Evolutionary conservation across 2,329 filamentous ascomycete species (phyloP), one percentile per base, ranked within the genome.

Genomic region (Talaromyces piceae): DNA sequence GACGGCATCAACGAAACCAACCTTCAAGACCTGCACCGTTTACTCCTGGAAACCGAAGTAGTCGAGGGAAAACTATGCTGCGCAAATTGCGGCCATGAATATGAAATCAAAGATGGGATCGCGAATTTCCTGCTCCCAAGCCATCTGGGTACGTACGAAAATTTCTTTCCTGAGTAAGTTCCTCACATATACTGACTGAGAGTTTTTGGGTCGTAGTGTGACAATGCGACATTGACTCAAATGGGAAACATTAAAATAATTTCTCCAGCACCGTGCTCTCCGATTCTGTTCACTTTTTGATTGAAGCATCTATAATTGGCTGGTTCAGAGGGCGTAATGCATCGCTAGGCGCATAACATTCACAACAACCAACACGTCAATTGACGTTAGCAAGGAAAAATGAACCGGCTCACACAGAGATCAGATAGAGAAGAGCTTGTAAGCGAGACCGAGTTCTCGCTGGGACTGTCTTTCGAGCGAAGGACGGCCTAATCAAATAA

Each of bases 81-180:
- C 68, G 90, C 82, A 45, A 87, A 87, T 69, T 98, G 93, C 66
- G 88, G 87, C 45, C 91, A 97, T 67, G 88, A 95, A 74, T 98
- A 97, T 70, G 83, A 83, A 53, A 85, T 98, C 56, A 91, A 93
- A 67, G 91, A 98, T 72, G 93, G 93, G 4, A 95, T 97, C 68
- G 89, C 90, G 54, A 97, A 97, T 70, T 98, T 98, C 64, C 73
- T 98, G 65, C 73, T 98, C 59, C 93, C 93, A 11, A 93, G 87
- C 62, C 93, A 98, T 74, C 73, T 98, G 69, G 93, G 70, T 72
- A 44, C 46, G 39, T 13, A n/a, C 20, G n/a, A 31, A 31, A 20
- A 12, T 13, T 18, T 22, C 20, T 25, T 25, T 3, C n/a, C 16
- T 9, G 20, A n/a, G 11, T 28, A 7, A 7, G 6, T 28, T 28